Evolutionary conservation across 345 rosid species (phyloP).

Genomic region (Brassica carinata): DNA sequence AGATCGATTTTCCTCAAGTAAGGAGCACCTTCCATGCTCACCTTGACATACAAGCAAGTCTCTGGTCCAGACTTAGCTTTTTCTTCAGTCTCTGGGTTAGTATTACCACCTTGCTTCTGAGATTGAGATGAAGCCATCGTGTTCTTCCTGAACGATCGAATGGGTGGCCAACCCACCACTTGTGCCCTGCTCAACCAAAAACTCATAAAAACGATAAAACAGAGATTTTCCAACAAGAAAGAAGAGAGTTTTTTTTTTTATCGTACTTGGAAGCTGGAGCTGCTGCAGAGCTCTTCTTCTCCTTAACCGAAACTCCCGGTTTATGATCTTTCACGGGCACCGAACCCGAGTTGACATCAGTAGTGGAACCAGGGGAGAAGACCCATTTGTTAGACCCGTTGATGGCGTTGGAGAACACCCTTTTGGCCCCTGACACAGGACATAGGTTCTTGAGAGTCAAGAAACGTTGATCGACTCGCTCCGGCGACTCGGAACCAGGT

Average conservation of each 20-base stretch:
- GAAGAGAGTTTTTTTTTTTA: not conserved
- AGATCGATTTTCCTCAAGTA: conserved; percentile 80
- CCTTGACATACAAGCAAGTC: conserved; percentile 66
- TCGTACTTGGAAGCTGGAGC: conserved; percentile 60
- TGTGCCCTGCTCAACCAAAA: conserved; percentile 49
- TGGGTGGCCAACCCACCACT: conserved; percentile 90
- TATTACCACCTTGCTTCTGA: conserved; percentile 43
- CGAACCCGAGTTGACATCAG: conserved; percentile 4
- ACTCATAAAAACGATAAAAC: not conserved
- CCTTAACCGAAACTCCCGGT: conserved; percentile 42
- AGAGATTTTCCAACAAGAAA: conserved; percentile 7
- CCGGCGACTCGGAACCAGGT: conserved; percentile 74
- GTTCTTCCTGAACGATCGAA: conserved; percentile 73
- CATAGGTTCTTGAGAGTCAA: conserved; percentile 43
- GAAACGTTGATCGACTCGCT: conserved; percentile 38
- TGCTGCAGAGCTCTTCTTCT: conserved; percentile 47
- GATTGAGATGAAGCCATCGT: conserved; percentile 64
- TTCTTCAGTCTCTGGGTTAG: conserved; percentile 28
- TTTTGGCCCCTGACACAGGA: conserved; percentile 53
- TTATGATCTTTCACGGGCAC: conserved; percentile 41
- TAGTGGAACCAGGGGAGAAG: conserved; percentile 49
- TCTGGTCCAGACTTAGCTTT: conserved; percentile 53
- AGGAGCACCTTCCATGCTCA: conserved; percentile 84
- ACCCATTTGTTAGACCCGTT: conserved; percentile 54
- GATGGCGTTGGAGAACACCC: conserved; percentile 62